phyloP scores from a whole-genome alignment of 1,139 yeast species.

The Spencermartinsiella ligniputridi region DNA sequence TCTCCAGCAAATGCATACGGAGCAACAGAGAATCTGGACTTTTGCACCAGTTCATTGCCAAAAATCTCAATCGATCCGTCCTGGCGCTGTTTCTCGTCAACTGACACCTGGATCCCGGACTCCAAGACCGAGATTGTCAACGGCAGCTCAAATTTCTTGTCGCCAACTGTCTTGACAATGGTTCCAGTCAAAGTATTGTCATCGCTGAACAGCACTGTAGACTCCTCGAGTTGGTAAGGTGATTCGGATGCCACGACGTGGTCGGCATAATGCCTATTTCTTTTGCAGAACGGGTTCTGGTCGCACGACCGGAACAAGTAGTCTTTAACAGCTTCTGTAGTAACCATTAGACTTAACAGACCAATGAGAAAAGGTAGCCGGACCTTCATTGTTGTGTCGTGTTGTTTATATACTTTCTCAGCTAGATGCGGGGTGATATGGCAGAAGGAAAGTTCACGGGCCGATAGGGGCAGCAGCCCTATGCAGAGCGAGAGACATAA shows the following conservation, averaged over 20 bases:
- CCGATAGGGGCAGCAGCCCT: slow-evolving; percentile 2
- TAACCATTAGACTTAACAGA: neutral
- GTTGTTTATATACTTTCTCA: neutral
- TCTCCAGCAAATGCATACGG: slow-evolving; percentile 52
- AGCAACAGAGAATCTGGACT: slow-evolving; percentile 57
- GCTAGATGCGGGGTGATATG: neutral
- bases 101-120: slow-evolving; percentile 52
- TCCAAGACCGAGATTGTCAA: slow-evolving; percentile 53
- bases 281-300: slow-evolving; percentile 77
- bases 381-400: neutral
- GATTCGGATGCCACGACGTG: slow-evolving; percentile 40
- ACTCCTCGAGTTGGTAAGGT: slow-evolving; percentile 52
- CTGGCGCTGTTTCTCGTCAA: slow-evolving; percentile 56
- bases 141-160: slow-evolving; percentile 43
- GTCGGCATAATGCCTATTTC: slow-evolving; percentile 71
- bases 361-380: neutral
- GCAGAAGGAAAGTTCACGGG: neutral
- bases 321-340: slow-evolving; percentile 45
- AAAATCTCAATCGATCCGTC: slow-evolving; percentile 32
- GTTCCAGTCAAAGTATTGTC: slow-evolving; percentile 39
- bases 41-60: slow-evolving; percentile 23
- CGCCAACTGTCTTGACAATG: slow-evolving; percentile 40
- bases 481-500: too few relatives aligned
- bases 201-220: slow-evolving; percentile 30
- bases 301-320: slow-evolving; percentile 75